Base-by-base conservation (phyloP, 129 eudicot genomes). In the Calendula officinalis region DNA sequence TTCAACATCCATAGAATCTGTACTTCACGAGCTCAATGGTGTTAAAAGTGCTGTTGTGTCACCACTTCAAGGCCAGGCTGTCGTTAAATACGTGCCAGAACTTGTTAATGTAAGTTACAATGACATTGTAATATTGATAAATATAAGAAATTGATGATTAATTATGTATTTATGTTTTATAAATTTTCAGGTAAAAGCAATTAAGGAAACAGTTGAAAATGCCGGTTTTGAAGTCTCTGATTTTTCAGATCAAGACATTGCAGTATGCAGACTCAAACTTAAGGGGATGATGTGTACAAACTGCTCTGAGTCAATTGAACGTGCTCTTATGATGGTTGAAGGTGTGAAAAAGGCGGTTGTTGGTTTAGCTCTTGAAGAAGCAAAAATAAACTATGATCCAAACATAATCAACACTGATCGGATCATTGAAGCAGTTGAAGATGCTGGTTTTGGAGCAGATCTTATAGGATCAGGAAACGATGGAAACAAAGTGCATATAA, bases 11-110 rank as follows among this genome's bases (percentile, higher is more conserved):
- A 81, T 91, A 7, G 95, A 91, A 62, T 77, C 96, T 39, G 82
- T 80, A 52, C 91, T 91, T 38, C 81, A 72, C 45, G 67, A 80
- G 64, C 71, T 85, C 62, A 78, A 83, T 60, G 98, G 98, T 8
- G 81, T 91, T 60, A 62, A 80, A 71, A 81, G 82, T 47, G 94
- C 80, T 27, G 69, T 52, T 75, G 91, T 91, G 36, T 91, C 98
- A 72, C 60, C 86, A 16, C 78, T 91, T 73, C 88, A 88, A 77
- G 98, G 98, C 60, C 96, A 83, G 77, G 81, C 98, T 60, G 89
- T 91, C 16, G 94, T 91, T 38, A 91, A 78, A 82, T 85, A 81
- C 63, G 38, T 62, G 45, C 96, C 98, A 45, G 86, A 77, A 57
- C 73, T 81, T 37, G 68, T 91, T 58, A 62, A 39, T 78, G 98